A percentile compares a stretch with the other conserved stretches of the same genome.
Evolutionary conservation across 129 eudicot species (phyloP).

Genomic region (Chrysanthemum lavandulifolium): DNA sequence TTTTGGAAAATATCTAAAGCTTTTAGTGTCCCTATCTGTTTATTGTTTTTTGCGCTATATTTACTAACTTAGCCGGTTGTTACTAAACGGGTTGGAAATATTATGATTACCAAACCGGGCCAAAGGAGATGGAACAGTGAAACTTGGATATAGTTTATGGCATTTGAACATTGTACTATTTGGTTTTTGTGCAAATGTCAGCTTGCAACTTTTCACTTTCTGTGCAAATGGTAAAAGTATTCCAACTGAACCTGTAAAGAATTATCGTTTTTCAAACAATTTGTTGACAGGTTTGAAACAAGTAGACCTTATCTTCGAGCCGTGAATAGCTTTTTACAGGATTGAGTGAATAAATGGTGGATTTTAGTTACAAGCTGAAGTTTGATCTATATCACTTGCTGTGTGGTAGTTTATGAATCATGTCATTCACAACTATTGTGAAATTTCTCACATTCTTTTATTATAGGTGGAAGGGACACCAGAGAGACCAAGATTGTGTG

Average conservation of each 20-base stretch:
- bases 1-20: too few relatives aligned
- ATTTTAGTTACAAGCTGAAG: constrained; percentile 6
- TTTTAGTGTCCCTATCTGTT: too few relatives aligned
- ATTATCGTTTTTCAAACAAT: neutral
- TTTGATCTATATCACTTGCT: neutral
- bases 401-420: constrained; percentile 3
- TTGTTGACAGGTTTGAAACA: constrained; percentile 18
- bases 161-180: too few relatives aligned
- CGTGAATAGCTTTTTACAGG: neutral
- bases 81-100: too few relatives aligned
- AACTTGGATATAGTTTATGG: too few relatives aligned
- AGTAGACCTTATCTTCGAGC: too few relatives aligned
- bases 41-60: too few relatives aligned
- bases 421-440: neutral
- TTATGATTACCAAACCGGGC: too few relatives aligned
- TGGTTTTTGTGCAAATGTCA: too few relatives aligned
- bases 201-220: neutral
- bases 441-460: neutral
- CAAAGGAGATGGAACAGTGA: too few relatives aligned
- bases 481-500: constrained; percentile 88
- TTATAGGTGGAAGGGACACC: constrained; percentile 89
- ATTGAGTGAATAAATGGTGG: constrained; percentile 8
- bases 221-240: constrained; percentile 4
- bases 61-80: too few relatives aligned
- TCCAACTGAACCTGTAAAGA: neutral